Conservation (phyloP, 768 basidiomycete genomes). For the Macrolepiota dolichaula region DNA sequence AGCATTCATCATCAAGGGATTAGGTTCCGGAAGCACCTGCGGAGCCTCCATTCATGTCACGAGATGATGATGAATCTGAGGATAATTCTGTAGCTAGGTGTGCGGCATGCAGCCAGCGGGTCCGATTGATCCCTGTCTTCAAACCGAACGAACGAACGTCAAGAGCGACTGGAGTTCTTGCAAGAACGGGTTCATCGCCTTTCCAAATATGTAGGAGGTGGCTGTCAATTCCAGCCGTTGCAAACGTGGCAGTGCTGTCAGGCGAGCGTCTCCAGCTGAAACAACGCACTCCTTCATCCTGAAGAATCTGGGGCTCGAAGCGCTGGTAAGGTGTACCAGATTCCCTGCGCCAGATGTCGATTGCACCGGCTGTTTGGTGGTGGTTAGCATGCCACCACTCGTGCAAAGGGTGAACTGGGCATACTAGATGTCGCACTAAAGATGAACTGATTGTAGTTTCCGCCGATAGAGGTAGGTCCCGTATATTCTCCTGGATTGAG, state of each 20-base stretch:
- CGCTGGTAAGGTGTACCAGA: constrained; percentile 2
- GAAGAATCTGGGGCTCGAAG: not conserved
- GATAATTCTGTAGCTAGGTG: not conserved
- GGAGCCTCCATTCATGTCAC: not conserved
- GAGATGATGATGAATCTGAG: not conserved
- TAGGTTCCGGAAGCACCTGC: not conserved
- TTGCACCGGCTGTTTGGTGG: not conserved
- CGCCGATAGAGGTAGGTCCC: constrained; percentile 3
- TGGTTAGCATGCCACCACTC: not conserved
- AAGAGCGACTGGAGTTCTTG: not conserved
- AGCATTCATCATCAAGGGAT: not conserved
- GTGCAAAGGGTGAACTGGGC: not conserved
- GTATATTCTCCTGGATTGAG: not conserved
- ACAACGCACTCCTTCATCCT: constrained; percentile 1
- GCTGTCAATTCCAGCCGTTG: not conserved
- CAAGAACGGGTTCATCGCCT: constrained; percentile 3
- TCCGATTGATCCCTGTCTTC: not conserved
- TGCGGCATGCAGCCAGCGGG: not conserved
- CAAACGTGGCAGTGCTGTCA: constrained; percentile 1
- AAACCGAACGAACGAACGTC: not conserved
- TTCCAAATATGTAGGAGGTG: not conserved
- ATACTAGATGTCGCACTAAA: constrained; percentile 4
- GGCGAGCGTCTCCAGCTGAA: constrained; percentile 7
- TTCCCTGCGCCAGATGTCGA: constrained; percentile 7
- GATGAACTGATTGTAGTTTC: constrained; percentile 7